phyloP scores from a whole-genome alignment of 495 filamentous ascomycete genomes.

The Podospora pseudopauciseta region DNA sequence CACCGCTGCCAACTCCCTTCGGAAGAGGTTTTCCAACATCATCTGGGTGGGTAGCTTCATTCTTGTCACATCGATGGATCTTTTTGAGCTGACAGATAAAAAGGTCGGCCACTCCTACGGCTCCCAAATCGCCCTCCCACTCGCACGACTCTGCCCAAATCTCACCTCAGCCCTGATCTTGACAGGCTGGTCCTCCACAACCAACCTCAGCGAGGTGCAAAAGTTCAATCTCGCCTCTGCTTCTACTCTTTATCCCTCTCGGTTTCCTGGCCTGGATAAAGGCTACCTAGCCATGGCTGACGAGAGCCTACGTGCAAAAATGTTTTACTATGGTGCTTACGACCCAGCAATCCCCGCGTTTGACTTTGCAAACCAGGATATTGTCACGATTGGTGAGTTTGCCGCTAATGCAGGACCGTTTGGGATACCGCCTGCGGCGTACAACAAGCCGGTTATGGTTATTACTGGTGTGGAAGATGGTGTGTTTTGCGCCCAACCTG shows the following conservation, averaged over 20 bases:
- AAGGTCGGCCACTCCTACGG: background rate
- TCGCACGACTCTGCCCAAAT: background rate
- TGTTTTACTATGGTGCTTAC: background rate
- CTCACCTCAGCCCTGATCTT: background rate
- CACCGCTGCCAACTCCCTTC: background rate
- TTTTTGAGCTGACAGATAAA: background rate
- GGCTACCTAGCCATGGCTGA: background rate
- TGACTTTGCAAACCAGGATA: background rate
- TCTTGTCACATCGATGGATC: background rate
- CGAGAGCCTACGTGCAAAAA: background rate
- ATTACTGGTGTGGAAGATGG: background rate
- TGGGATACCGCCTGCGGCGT: background rate
- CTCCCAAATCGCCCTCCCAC: background rate
- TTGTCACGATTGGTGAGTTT: conserved; percentile 1
- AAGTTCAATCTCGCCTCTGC: background rate
- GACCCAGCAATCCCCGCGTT: background rate
- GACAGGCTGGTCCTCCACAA: background rate
- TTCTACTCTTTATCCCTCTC: background rate
- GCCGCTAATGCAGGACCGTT: background rate
- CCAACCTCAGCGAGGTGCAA: background rate
- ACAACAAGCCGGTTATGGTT: background rate
- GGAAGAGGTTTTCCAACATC: background rate
- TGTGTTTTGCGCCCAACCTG: background rate
- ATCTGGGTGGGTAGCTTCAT: background rate
- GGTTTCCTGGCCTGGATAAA: background rate